Evolutionary conservation across 768 basidiomycete species (phyloP).

Genomic region (Tulasnella sp.): DNA sequence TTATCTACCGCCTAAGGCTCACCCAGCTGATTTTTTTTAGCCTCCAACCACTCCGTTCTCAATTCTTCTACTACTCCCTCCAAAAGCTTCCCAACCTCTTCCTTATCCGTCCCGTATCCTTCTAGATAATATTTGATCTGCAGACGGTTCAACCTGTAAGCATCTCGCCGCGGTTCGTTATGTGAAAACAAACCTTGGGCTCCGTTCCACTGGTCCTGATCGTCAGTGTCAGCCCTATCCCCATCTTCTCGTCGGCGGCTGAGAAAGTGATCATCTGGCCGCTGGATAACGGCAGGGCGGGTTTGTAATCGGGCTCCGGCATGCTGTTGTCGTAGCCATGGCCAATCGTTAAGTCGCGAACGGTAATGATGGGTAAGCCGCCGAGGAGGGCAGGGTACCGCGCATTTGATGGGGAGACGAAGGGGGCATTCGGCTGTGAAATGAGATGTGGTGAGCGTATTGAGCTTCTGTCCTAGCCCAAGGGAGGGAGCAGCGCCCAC

Average conservation of each 20-base stretch:
- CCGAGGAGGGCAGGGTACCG: background rate
- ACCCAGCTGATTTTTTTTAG: constrained; percentile 35
- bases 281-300: constrained; percentile 49
- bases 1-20: constrained; percentile 16
- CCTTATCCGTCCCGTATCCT: constrained; percentile 48
- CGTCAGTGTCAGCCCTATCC: constrained; percentile 23
- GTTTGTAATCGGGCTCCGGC: constrained; percentile 35
- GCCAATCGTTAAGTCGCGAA: constrained; percentile 66
- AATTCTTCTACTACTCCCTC: constrained; percentile 48
- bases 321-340: constrained; percentile 51
- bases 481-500: no score
- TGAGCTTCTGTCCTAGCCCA: background rate
- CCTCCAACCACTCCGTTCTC: constrained; percentile 57
- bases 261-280: constrained; percentile 79
- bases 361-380: constrained; percentile 46
- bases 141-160: background rate
- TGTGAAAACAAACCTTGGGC: constrained; percentile 48
- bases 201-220: constrained; percentile 79
- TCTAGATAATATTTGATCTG: constrained; percentile 86
- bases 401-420: background rate
- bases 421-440: background rate
- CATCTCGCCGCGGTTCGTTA: background rate
- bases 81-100: constrained; percentile 41
- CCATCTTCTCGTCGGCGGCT: constrained; percentile 35
- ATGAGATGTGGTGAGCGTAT: background rate